Percentiles rank a stretch among this genome's conserved stretches.
Conservation (phyloP, 2,329 filamentous ascomycete species). For the Zymoseptoria crescenta region DNA sequence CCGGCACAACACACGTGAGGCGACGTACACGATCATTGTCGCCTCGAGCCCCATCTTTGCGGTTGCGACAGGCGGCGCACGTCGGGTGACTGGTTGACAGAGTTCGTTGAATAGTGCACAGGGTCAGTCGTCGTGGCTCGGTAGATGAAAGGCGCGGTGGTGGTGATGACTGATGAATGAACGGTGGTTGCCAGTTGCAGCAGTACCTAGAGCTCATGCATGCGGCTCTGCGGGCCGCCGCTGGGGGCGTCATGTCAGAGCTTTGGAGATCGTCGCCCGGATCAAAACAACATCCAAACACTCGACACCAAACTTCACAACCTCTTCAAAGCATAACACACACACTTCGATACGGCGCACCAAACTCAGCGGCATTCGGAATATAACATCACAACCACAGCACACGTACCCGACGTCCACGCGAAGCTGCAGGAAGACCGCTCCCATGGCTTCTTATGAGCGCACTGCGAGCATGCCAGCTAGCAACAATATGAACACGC, state of each 20-base stretch:
- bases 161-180: neutral
- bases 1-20: conserved; percentile 6
- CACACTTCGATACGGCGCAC: neutral
- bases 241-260: neutral
- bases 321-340: neutral
- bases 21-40: conserved; percentile 78
- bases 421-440: neutral
- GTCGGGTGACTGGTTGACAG: neutral
- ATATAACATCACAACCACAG: neutral
- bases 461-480: neutral
- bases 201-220: neutral
- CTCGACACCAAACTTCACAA: neutral
- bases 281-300: neutral
- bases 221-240: neutral
- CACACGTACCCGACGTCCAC: neutral
- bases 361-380: neutral
- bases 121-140: neutral
- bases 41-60: conserved; percentile 94
- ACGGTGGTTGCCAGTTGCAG: neutral
- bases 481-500: conserved; percentile 11
- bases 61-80: conserved; percentile 18
- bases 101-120: neutral
- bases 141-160: neutral
- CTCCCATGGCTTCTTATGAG: neutral
- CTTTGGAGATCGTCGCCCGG: neutral